Base-by-base conservation (phyloP, 805 yeast genomes). In the Starmerella potacharoeniae region DNA sequence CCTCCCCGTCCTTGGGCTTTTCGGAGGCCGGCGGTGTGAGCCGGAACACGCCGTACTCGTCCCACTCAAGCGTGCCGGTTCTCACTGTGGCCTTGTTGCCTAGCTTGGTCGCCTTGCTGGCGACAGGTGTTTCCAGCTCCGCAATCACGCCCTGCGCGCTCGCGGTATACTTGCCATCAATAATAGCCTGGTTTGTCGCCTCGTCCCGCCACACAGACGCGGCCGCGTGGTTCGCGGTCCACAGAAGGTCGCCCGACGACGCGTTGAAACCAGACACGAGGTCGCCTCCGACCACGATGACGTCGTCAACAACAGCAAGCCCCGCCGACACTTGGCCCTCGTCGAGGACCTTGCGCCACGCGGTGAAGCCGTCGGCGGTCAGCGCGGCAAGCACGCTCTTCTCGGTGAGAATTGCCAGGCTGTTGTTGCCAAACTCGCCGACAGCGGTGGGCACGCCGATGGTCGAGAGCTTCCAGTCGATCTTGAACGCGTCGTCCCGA, bases 401-500 rank as follows among this genome's bases (percentile, higher is more conserved):
- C 9, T 64, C 64, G 8, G 68, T 54, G 39, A 58, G 52, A 10
- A 62, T 54, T 22, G 61, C 58, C n/a, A 65, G 55, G n/a, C 51
- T 36, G 17, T 44, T 11, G 43, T 48, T 58, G 10, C 59, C 53
- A 14, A 31, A 44, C 28, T 52, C 52, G 4, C 49, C 50, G 6
- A 47, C 60, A 22, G 53, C 46, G 4, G 49, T 57, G 1, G 65
- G 59, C 6, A 37, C 14, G 35, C 73, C 73, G 6, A 69, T 37
- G 2, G 57, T 55, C 6, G 57, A 55, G 7, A 48, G 30, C 13
- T 60, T 66, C 71, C 72, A 68, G 58, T 70, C 73, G 10, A 65
- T 62, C 3, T 44, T 43, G 47, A 56, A 65, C 5, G 69, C 72
- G 44, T 69, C 71, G 45, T 69, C 73, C 4, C 60, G 56, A 53